Evolutionary conservation across 1,284 basidiomycete genomes (phyloP), one percentile per base, ranked within the genome.

Genomic region (Xanthoconium separans): DNA sequence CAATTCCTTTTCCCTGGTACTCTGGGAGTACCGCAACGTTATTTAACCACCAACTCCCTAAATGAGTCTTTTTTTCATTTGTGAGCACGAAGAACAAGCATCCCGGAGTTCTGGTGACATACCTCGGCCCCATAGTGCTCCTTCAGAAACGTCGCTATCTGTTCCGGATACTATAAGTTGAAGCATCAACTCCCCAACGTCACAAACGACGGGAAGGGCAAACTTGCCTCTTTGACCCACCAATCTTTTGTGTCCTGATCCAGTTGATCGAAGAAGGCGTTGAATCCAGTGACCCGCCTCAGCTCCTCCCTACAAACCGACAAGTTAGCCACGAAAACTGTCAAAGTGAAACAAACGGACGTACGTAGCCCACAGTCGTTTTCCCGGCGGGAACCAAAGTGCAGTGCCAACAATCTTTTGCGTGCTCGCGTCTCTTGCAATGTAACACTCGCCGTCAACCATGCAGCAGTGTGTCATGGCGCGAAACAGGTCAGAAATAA

Each of bases 1-100:
- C 53, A n/a, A 54, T 41, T 8, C 53, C 53, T 22, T 41, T 46
- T 34, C 37, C n/a, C 20, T 54, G 53, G 43, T 54, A 55, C 18
- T 29, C 43, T 2, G 43, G 51, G 15, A 54, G 37, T 20, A 54
- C 53, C 2, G 51, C 30, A 6, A 54, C 33, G 18, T 30, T 54
- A 10, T 46, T 54, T 13, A 54, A n/a, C 53, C 52, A 54, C 53
- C 52, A 54, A 27, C 51, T 54, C 33, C 8, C 33, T 16, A 6
- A 3, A 8, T 34, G 33, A 34, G 33, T 16, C 33, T 53, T 8
- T 39, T 6, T 16, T 12, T 5, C 18, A n/a, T n/a, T 37, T 24
- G 18, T 53, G 24, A 53, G 24, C 9, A 24, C 24, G 12, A 29
- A 50, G n/a, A 8, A n/a, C 2, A 7, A 13, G 13, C 12, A 10